Conservation (phyloP, 2,329 filamentous ascomycete species). For the Ceratocystis variospora region DNA sequence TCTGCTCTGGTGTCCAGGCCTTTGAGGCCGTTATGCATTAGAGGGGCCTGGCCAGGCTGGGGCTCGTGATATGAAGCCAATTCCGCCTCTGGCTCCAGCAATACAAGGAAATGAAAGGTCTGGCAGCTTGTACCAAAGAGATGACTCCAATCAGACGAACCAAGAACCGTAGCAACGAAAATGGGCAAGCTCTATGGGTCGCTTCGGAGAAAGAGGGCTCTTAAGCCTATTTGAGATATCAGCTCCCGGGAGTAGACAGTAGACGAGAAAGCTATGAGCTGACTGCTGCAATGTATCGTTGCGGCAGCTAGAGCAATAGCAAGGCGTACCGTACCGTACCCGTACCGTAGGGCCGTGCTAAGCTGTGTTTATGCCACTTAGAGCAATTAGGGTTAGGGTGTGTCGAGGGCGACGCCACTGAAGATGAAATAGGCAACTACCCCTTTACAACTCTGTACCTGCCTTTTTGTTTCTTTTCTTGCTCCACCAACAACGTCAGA, state of each 20-base stretch:
- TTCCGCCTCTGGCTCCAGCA: not conserved
- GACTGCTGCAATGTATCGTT: not conserved
- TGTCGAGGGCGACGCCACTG: not conserved
- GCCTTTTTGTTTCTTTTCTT: not conserved
- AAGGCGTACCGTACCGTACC: too few species aligned
- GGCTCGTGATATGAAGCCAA: constrained; percentile 9
- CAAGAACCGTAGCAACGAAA: not conserved
- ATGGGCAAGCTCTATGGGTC: not conserved
- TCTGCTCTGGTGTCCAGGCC: not conserved
- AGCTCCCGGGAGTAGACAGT: not conserved
- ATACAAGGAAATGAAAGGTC: not conserved
- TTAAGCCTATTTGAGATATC: not conserved
- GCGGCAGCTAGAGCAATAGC: too few species aligned
- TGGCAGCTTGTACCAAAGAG: constrained; percentile 2
- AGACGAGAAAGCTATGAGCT: not conserved
- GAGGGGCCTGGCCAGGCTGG: not conserved
- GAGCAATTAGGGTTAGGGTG: not conserved
- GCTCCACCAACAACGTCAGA: not conserved
- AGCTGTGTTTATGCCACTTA: not conserved
- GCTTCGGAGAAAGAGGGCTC: not conserved
- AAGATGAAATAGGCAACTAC: not conserved
- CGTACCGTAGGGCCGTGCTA: too few species aligned
- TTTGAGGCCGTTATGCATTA: not conserved
- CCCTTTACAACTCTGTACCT: not conserved
- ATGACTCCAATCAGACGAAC: constrained; percentile 3